Evolutionary conservation across 495 filamentous ascomycete genomes (phyloP).

Genomic region (Coniosporium apollinis): DNA sequence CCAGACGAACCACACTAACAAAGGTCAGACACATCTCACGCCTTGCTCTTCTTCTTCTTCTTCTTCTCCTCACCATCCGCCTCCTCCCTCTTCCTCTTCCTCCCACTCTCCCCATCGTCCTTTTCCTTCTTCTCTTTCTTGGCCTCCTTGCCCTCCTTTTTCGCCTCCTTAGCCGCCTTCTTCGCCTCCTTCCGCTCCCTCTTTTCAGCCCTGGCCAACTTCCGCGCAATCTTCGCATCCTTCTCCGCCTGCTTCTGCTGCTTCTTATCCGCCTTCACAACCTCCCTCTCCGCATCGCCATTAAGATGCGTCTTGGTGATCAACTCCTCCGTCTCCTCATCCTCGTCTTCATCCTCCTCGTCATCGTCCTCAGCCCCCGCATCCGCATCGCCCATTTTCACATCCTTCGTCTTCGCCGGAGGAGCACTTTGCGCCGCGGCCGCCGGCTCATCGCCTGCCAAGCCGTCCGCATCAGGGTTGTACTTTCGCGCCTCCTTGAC

Average conservation of each 20-base stretch:
- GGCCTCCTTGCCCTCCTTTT: constrained; percentile 54
- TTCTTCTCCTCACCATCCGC: constrained; percentile 29
- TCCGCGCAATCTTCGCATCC: constrained; percentile 24
- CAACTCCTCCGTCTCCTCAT: constrained; percentile 21
- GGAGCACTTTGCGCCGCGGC: constrained; percentile 25
- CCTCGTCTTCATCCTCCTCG: constrained; percentile 15
- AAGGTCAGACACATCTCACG: constrained; percentile 16
- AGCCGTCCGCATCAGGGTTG: constrained; percentile 82
- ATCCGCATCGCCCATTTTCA: constrained; percentile 28
- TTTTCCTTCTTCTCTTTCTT: constrained; percentile 57
- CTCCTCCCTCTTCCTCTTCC: constrained; percentile 37
- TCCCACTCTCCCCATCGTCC: constrained; percentile 28
- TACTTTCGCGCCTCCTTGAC: constrained; percentile 92
- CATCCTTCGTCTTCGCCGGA: constrained; percentile 22
- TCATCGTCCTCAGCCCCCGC: constrained; percentile 13
- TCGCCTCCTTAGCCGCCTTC: constrained; percentile 33
- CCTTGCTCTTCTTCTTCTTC: constrained; percentile 31
- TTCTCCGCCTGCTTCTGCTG: constrained; percentile 27
- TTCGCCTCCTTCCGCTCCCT: constrained; percentile 30
- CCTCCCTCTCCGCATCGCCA: constrained; percentile 26
- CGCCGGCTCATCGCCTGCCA: constrained; percentile 51
- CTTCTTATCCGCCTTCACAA: constrained; percentile 5
- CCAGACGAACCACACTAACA: too few species aligned
- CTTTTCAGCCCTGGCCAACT: constrained; percentile 24
- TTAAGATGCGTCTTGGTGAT: constrained; percentile 20